phyloP scores from a whole-genome alignment of 2,329 filamentous ascomycete genomes.

The Stachybotrys elegans region DNA sequence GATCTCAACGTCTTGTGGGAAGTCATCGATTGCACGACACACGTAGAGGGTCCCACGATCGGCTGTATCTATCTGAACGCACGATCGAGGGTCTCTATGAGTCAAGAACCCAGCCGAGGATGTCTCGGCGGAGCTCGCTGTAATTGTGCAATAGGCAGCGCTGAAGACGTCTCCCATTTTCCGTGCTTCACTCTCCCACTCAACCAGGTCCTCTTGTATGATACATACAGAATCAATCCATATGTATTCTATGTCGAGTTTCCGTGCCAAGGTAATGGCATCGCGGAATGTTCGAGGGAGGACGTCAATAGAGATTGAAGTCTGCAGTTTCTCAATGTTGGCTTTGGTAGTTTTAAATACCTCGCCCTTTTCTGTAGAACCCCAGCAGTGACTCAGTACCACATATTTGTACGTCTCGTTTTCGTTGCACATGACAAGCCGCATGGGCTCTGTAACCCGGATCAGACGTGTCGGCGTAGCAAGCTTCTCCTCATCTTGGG shows the following conservation, averaged over 20 bases:
- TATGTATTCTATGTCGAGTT: slow-evolving; percentile 7
- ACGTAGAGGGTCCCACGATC: slow-evolving; percentile 14
- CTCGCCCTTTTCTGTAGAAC: neutral
- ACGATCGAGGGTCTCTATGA: neutral
- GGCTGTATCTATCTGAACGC: slow-evolving; percentile 1
- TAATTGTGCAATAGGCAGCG: slow-evolving; percentile 8
- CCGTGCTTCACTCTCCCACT: slow-evolving; percentile 9
- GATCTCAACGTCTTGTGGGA: slow-evolving; percentile 23
- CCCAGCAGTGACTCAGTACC: slow-evolving; percentile 1
- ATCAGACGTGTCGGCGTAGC: neutral
- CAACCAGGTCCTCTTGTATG: slow-evolving; percentile 9
- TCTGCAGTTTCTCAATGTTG: neutral
- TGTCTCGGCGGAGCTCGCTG: slow-evolving; percentile 5
- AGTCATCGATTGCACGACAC: slow-evolving; percentile 26
- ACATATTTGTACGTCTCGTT: neutral
- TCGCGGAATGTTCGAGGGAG: slow-evolving; percentile 12
- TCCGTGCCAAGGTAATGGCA: slow-evolving; percentile 4
- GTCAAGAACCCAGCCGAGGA: slow-evolving; percentile 13
- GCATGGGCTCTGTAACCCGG: neutral
- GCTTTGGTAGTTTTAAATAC: neutral
- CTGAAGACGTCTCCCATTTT: slow-evolving; percentile 12
- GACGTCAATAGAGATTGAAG: neutral
- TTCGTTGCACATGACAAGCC: neutral
- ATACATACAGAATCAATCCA: slow-evolving; percentile 15
- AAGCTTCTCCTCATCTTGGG: neutral